Conservation (phyloP, 2,329 filamentous ascomycete genomes). For the Pestalotiopsis sp. region DNA sequence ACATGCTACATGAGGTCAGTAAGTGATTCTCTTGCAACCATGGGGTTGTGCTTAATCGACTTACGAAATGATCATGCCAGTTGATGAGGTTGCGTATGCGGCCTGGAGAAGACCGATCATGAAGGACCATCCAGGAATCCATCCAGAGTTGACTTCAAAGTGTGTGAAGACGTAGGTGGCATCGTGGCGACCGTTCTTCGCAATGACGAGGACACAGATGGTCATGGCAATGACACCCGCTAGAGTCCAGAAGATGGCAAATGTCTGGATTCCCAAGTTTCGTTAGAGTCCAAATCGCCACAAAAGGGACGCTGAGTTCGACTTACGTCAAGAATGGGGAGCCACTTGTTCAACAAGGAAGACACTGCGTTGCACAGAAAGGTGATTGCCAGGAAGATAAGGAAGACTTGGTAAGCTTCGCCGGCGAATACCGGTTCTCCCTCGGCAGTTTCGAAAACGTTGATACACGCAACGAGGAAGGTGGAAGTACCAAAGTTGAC, state of each 20-base stretch:
- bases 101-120: slow-evolving; percentile 72
- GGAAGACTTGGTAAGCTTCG: slow-evolving; percentile 65
- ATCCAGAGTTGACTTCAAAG: slow-evolving; percentile 70
- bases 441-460: slow-evolving; percentile 51
- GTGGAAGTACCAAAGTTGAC: slow-evolving; percentile 80
- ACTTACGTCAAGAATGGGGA: slow-evolving; percentile 71
- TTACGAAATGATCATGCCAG: slow-evolving; percentile 74
- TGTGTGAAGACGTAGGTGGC: slow-evolving; percentile 67
- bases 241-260: slow-evolving; percentile 60
- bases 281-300: slow-evolving; percentile 19
- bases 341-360: slow-evolving; percentile 65
- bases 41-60: not conserved
- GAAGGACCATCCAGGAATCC: slow-evolving; percentile 72
- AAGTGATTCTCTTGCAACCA: not conserved
- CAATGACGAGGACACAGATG: slow-evolving; percentile 61
- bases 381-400: slow-evolving; percentile 72
- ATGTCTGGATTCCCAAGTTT: not conserved
- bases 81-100: slow-evolving; percentile 74
- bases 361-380: slow-evolving; percentile 67
- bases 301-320: slow-evolving; percentile 17
- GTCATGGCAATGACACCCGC: slow-evolving; percentile 68
- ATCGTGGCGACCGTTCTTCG: slow-evolving; percentile 66
- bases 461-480: slow-evolving; percentile 57
- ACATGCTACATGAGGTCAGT: slow-evolving; percentile 55
- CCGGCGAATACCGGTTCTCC: slow-evolving; percentile 47